A percentile compares a stretch with the other conserved stretches of the same genome.
phyloP scores from a whole-genome alignment of 495 filamentous ascomycete genomes.

The Aspergillus ellipticus region DNA sequence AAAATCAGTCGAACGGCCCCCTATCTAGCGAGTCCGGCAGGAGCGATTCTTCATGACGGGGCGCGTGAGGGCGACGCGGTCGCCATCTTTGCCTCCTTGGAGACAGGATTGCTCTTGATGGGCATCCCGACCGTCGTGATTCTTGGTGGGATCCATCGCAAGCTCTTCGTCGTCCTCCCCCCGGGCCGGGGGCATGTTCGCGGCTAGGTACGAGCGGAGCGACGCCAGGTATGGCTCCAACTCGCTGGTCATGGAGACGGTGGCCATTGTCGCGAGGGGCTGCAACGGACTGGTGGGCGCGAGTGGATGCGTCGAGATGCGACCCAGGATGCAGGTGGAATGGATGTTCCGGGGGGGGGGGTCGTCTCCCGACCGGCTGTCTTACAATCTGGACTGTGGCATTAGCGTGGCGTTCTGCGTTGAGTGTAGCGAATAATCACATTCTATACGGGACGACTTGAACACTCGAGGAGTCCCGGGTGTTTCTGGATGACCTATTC shows the following conservation, averaged over 20 bases:
- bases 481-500: background rate
- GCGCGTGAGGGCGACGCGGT: background rate
- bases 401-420: conserved; percentile 14
- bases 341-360: background rate
- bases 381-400: conserved; percentile 13
- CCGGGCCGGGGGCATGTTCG: background rate
- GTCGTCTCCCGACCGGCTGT: background rate
- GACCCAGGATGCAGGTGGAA: background rate
- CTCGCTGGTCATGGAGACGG: conserved; percentile 30
- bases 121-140: background rate
- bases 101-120: background rate
- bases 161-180: background rate
- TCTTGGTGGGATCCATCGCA: background rate
- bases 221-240: conserved; percentile 30
- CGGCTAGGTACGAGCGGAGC: conserved; percentile 26
- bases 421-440: conserved; percentile 1
- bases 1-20: conserved; percentile 7
- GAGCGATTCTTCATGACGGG: background rate
- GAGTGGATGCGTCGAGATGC: background rate
- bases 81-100: background rate
- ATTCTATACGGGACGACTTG: background rate
- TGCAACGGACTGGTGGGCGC: background rate
- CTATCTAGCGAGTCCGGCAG: background rate
- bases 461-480: background rate
- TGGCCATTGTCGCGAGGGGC: conserved; percentile 20